These are phyloP conservation scores for Aspergillus fructus DNA, from an alignment of 2,329 filamentous ascomycete species.

Conservation along the genomic window DNA sequence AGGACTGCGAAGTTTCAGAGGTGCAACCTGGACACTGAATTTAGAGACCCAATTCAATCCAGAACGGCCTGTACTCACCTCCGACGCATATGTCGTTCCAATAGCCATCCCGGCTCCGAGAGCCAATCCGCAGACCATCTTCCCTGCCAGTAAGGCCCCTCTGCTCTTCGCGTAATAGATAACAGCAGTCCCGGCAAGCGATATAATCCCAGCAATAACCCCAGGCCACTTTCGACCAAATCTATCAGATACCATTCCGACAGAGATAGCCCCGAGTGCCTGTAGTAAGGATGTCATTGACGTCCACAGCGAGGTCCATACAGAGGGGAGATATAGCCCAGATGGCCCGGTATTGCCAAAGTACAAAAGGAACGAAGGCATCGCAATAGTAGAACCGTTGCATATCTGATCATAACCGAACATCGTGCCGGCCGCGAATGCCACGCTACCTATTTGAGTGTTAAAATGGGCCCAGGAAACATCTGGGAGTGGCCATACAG, in stretches of 20 bases:
- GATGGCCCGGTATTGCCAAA: neutral
- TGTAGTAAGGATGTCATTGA: slow-evolving; percentile 23
- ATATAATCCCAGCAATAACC: slow-evolving; percentile 25
- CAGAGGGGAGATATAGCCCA: slow-evolving; percentile 17
- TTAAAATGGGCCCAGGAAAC: neutral
- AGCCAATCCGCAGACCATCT: slow-evolving; percentile 18
- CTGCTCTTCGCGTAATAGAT: slow-evolving; percentile 15
- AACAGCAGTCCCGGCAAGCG: slow-evolving; percentile 15
- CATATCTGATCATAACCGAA: slow-evolving; percentile 4
- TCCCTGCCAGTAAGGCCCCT: slow-evolving; percentile 18
- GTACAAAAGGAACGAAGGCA: slow-evolving; percentile 1
- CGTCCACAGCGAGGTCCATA: slow-evolving; percentile 23
- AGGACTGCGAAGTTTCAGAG: slow-evolving; percentile 10
- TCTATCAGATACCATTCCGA: slow-evolving; percentile 33
- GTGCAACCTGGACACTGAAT: slow-evolving; percentile 1
- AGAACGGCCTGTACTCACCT: slow-evolving; percentile 8
- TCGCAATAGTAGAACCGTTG: slow-evolving; percentile 5
- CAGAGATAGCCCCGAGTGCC: slow-evolving; percentile 20
- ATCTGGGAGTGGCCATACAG: neutral
- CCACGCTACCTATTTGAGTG: neutral
- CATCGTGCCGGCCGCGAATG: slow-evolving; percentile 1
- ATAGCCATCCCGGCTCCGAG: slow-evolving; percentile 19
- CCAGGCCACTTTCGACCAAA: slow-evolving; percentile 38
- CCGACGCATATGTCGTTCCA: slow-evolving; percentile 21
- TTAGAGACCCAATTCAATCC: neutral